These are phyloP conservation scores for Malbranchea zuffiana DNA, from an alignment of 2,329 filamentous ascomycete genomes.

Conservation along the genomic window DNA sequence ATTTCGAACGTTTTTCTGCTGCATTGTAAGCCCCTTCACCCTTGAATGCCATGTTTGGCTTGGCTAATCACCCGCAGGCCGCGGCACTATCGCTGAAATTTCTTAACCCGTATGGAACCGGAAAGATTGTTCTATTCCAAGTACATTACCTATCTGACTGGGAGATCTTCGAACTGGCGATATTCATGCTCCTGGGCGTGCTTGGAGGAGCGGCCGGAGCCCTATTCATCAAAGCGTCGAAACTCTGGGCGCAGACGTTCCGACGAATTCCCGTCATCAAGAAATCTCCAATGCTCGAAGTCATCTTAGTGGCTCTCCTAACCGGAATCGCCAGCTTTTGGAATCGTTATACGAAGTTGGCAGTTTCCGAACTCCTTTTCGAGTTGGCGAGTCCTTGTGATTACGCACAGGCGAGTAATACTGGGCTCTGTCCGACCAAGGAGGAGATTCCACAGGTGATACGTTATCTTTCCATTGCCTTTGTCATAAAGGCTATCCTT, in stretches of 20 bases:
- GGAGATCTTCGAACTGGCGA: constrained; percentile 81
- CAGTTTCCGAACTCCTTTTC: constrained; percentile 80
- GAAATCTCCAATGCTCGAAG: constrained; percentile 71
- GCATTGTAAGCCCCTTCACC: constrained; percentile 51
- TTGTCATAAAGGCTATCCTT: constrained; percentile 78
- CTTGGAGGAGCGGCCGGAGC: constrained; percentile 77
- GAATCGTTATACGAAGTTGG: constrained; percentile 80
- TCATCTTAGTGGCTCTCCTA: constrained; percentile 71
- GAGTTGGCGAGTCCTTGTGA: constrained; percentile 85
- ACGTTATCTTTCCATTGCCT: constrained; percentile 59
- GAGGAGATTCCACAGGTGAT: constrained; percentile 74
- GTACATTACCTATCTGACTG: constrained; percentile 84
- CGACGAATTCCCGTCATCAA: constrained; percentile 72
- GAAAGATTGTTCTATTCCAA: constrained; percentile 94
- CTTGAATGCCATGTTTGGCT: background rate
- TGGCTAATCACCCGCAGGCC: constrained; percentile 22
- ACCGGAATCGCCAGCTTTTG: constrained; percentile 84
- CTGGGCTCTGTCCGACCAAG: constrained; percentile 66
- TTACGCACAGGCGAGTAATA: constrained; percentile 48
- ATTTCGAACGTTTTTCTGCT: constrained; percentile 96
- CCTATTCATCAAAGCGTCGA: constrained; percentile 91
- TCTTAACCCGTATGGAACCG: constrained; percentile 87
- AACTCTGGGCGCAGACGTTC: constrained; percentile 80
- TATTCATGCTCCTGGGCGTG: constrained; percentile 76
- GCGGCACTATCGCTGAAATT: constrained; percentile 89